Evolutionary conservation across 129 eudicot species (phyloP).

Genomic region (Centella asiatica): DNA sequence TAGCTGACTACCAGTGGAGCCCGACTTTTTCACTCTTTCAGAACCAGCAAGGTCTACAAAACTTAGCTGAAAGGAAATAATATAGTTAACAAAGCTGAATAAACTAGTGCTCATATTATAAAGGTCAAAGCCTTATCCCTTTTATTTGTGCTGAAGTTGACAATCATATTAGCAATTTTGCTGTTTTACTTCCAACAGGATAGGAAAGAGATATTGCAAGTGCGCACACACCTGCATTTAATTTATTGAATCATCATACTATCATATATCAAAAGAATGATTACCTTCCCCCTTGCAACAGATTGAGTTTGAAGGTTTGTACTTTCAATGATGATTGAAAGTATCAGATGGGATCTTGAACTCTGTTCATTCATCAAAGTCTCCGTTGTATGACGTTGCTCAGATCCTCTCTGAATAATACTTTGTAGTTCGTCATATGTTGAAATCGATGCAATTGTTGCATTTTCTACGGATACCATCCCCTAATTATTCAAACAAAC

Average conservation of each 20-base stretch:
- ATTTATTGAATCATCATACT: not conserved
- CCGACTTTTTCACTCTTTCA: constrained; percentile 89
- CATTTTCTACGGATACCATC: constrained; percentile 92
- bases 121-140: not conserved
- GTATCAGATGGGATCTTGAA: constrained; percentile 89
- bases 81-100: not conserved
- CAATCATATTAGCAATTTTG: no score
- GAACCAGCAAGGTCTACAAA: constrained; percentile 99
- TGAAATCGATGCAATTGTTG: constrained; percentile 52
- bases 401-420: constrained; percentile 85
- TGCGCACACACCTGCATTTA: no score
- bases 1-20: constrained; percentile 72
- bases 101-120: not conserved
- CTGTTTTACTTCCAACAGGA: no score
- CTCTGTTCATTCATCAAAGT: constrained; percentile 94
- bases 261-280: not conserved
- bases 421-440: constrained; percentile 64
- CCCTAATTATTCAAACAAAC: constrained; percentile 44
- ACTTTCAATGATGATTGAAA: constrained; percentile 75
- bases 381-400: constrained; percentile 88
- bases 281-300: constrained; percentile 90
- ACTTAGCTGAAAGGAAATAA: constrained; percentile 52
- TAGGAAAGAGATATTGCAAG: no score
- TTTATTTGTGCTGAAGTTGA: not conserved
- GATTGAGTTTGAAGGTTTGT: constrained; percentile 94